Evolutionary conservation across 192 early-diverging fungal genomes (phyloP), one percentile per base, ranked within the genome.

Genomic region (Mortierella alpina): DNA sequence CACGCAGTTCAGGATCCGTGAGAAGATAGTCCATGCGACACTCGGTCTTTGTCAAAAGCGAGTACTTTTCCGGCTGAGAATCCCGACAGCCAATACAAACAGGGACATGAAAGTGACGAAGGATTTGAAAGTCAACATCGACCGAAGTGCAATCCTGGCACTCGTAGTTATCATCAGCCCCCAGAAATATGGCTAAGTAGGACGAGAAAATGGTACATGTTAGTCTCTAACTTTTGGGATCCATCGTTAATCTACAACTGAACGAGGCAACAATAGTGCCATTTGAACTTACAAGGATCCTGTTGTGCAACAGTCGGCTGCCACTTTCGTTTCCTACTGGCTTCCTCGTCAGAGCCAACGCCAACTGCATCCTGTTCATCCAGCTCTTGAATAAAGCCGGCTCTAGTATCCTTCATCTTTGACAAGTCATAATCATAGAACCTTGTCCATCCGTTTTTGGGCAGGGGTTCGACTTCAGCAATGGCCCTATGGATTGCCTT

Each of bases 11-110:
- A 11, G 91, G 90, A 72, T 99, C 98, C 0, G 97, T 98, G 59
- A 99, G 83, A 11, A 99, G 82, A 78, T 99, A 99, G 72, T 99
- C 98, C 85, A 89, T 77, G 17, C 78, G 69, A 59, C 65, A 63
- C 79, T 99, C 98, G 10, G 98, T 98, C 80, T 99, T 99, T 44
- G 97, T 99, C 50, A 98, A 82, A 49, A 99, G 87, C 62, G 92
- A 92, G 75, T 97, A 99, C 66, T 94, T 95, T 45, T 99, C 97
- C 0, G 94, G 90, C 13, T 87, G 82, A 4, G 79, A 68, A 18
- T 94, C 90, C 63, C 89, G 92, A 72, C 98, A 99, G 41, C 64
- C 62, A 22, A 85, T 66, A 77, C 98, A 99, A 18, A 98, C 91
- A 52, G 63, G 60, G 14, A 95, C 80, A n/a, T 83, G 77, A 78